Evolutionary conservation across 306 rosid species (phyloP), one percentile per base, ranked within the genome.

Genomic region (Hippophae gyantsensis): DNA sequence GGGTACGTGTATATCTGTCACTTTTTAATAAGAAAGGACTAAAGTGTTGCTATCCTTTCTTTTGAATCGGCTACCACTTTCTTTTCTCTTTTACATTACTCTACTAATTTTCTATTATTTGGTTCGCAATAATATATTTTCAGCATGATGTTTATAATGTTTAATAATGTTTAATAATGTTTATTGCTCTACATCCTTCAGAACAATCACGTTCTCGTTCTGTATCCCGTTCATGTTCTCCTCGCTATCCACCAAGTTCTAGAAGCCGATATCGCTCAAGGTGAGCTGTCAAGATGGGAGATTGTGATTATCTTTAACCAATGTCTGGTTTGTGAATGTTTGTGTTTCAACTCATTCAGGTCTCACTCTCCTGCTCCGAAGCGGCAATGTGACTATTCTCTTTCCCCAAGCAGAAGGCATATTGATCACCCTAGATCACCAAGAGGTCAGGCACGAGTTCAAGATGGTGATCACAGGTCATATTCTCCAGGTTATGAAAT

Each of bases 351-450:
- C 50, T 43, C 52, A 63, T 13, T 14, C 89, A 92, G 99, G 86
- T 93, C 99, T 45, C 79, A 52, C 58, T 93, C 99, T 72, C 99
- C 99, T 70, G 85, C 79, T 26, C 95, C 94, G 10, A 88, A 96
- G 70, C 72, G 86, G 52, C 86, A 79, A 14, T 72, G 72, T 53
- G 95, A 88, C 61, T 84, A 85, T 67, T 81, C 95, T 67, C 69
- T 75, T 65, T 92, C 98, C 60, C 98, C 38, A 32, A 2, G 38
- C 38, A 32, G 38, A 32, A 75, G 89, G 69, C 95, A 72, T 13
- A 75, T 69, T 47, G 93, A 77, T 44, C 90, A 80, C 52, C 88
- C 89, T 14, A 68, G 92, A 62, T 90, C 96, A 41, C 89, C 98
- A 10, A 81, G 95, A 71, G 86, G 84, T 69, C 85, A 78, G 60